Conservation (phyloP, 768 basidiomycete genomes). For the Phylloporus scabripes region DNA sequence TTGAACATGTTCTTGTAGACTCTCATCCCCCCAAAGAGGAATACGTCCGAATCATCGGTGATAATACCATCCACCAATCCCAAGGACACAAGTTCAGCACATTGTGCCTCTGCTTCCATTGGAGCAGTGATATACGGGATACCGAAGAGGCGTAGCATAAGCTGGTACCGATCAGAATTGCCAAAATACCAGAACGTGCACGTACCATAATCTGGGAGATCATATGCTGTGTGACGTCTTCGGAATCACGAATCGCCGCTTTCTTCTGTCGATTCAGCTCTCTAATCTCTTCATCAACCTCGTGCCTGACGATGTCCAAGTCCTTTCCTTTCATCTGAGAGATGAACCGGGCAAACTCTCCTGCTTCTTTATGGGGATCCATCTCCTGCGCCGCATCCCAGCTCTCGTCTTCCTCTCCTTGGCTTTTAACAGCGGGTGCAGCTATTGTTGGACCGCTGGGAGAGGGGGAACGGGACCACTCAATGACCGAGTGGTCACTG, state of each 20-base stretch:
- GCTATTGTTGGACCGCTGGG: conserved; percentile 15
- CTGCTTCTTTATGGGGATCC: conserved; percentile 71
- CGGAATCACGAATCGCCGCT: conserved; percentile 87
- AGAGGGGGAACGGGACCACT: conserved; percentile 40
- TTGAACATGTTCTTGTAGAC: conserved; percentile 99
- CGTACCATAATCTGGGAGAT: conserved; percentile 74
- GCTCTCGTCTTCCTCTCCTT: conserved; percentile 34
- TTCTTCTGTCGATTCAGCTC: conserved; percentile 78
- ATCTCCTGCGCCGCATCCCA: conserved; percentile 89
- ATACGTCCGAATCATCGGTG: conserved; percentile 98
- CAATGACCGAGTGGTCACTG: conserved; percentile 24
- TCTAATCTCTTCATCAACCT: conserved; percentile 90
- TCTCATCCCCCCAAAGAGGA: conserved; percentile 92
- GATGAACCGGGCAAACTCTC: conserved; percentile 88
- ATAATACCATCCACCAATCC: conserved; percentile 95
- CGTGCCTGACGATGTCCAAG: conserved; percentile 71
- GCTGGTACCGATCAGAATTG: conserved; percentile 38
- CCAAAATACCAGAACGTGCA: not conserved
- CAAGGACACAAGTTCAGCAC: conserved; percentile 82
- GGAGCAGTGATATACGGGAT: conserved; percentile 98
- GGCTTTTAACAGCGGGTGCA: conserved; percentile 16
- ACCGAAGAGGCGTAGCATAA: conserved; percentile 88
- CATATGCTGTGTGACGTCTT: conserved; percentile 95
- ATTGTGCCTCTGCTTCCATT: conserved; percentile 99
- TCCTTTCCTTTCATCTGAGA: conserved; percentile 88